Evolutionary conservation across 148 eudicot species (phyloP), one percentile per base, ranked within the genome.

Genomic region (Vaccinium darrowii): DNA sequence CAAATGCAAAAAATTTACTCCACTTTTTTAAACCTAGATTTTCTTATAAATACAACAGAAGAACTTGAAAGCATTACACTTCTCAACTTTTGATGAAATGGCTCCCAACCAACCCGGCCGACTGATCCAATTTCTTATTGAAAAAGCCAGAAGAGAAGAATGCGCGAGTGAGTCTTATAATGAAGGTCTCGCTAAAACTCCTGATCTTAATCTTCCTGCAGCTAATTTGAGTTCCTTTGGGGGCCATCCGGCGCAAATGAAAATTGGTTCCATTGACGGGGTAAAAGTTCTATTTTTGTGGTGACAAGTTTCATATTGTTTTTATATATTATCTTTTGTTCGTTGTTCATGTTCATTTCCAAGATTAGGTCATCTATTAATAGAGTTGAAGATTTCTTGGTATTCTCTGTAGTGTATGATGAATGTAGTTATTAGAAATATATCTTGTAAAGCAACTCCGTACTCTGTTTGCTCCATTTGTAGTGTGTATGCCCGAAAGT

Each of bases 1-100:
- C 65, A 27, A 39, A 36, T 16, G 15, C 67, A n/a, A 39, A 80
- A 58, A 36, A 3, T 21, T 21, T 6, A 7, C 71, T 36, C 8
- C 13, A 19, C 69, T 49, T 62, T 60, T 62, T 39, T 12, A 21
- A 21, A 5, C 12, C 30, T 19, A 39, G 21, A 21, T 62, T 81
- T 36, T 21, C 83, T 54, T 81, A 81, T 81, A 81, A 81, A 81
- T 81, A 27, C 13, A 47, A 19, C 54, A 21, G 52, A 21, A 57
- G 13, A 12, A 18, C 53, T 69, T 12, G 49, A 36, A 8, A 25
- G 62, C 30, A 62, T 76, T 15, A 9, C 19, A 15, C 23, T 12
- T 81, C 18, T 81, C 21, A 19, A 8, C 15, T 49, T 21, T 43
- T 60, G 9, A 25, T 5, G 16, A 36, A 81, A 81, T 81, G 83